These are phyloP conservation scores for Xylaria hypoxylon DNA, from an alignment of 2,329 filamentous ascomycete species.

Conservation along the genomic window DNA sequence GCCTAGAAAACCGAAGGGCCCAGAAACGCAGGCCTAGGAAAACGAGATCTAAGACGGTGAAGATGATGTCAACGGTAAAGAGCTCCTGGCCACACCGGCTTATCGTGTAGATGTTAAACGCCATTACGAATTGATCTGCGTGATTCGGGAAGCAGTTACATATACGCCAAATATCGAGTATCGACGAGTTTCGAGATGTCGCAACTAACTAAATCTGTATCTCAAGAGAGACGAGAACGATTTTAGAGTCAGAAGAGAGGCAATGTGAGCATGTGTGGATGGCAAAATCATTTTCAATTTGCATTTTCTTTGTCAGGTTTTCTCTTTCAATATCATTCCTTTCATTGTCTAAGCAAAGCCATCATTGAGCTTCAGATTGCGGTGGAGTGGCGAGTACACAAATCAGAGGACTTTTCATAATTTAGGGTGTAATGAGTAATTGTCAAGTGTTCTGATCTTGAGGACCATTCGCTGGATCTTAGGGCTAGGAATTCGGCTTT, in stretches of 20 bases:
- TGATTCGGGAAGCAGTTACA: slow-evolving; percentile 3
- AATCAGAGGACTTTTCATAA: too few relatives aligned
- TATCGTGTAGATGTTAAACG: not conserved
- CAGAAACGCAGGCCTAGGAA: slow-evolving; percentile 43
- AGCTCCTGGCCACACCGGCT: slow-evolving; percentile 31
- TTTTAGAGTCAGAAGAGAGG: not conserved
- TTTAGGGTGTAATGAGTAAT: not conserved
- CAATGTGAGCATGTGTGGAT: not conserved
- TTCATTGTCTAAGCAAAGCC: slow-evolving; percentile 23
- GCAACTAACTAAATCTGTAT: slow-evolving; percentile 5
- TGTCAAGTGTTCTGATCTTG: not conserved
- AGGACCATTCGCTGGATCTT: not conserved
- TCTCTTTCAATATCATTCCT: slow-evolving; percentile 25
- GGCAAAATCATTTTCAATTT: slow-evolving; percentile 19
- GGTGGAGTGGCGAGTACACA: slow-evolving; percentile 1
- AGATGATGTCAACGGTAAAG: slow-evolving; percentile 40
- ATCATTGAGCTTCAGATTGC: slow-evolving; percentile 1
- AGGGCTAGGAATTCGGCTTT: not conserved
- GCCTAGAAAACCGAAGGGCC: slow-evolving; percentile 38
- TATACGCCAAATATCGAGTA: not conserved
- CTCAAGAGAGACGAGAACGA: slow-evolving; percentile 1
- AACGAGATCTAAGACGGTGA: slow-evolving; percentile 33
- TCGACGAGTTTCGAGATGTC: not conserved
- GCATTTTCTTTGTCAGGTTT: slow-evolving; percentile 18
- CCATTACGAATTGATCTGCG: slow-evolving; percentile 13